phyloP scores from a whole-genome alignment of 2,329 filamentous ascomycete species.

The Scedosporium minutisporum region DNA sequence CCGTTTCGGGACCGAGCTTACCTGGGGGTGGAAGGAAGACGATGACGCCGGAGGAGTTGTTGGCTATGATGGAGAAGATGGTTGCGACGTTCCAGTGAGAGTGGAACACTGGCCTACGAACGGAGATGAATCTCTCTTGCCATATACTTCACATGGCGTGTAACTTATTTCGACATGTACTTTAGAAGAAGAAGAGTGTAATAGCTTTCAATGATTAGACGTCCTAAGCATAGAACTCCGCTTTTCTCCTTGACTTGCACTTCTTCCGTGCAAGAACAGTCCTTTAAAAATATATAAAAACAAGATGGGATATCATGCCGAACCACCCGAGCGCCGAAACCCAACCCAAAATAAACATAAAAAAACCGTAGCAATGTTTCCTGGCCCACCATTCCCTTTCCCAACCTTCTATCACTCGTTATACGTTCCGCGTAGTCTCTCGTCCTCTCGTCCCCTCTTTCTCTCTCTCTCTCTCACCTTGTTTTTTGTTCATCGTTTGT shows the following conservation, averaged over 20 bases:
- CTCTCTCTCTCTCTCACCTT: too few species aligned
- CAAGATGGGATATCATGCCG: not conserved
- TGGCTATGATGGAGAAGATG: conserved; percentile 33
- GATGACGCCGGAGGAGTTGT: conserved; percentile 34
- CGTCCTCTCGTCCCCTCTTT: not conserved
- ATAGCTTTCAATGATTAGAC: not conserved
- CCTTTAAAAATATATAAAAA: not conserved
- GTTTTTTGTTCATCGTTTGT: too few species aligned
- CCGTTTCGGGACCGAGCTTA: conserved; percentile 26
- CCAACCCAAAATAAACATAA: not conserved
- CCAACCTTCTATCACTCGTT: too few species aligned
- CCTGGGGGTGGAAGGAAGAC: conserved; percentile 20
- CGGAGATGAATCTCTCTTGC: not conserved
- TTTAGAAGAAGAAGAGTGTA: not conserved
- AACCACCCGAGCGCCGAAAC: not conserved
- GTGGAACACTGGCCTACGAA: not conserved
- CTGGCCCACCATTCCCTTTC: not conserved
- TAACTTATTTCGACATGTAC: not conserved
- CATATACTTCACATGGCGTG: not conserved
- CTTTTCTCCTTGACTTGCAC: not conserved
- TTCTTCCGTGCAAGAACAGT: not conserved
- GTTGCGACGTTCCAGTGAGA: conserved; percentile 37
- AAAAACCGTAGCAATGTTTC: not conserved
- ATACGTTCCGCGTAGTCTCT: too few species aligned
- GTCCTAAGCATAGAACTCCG: too few species aligned